These are phyloP conservation scores for Spizellomyces punctatus DNA, from an alignment of 192 early-diverging fungal genomes.

Conservation along the genomic window DNA sequence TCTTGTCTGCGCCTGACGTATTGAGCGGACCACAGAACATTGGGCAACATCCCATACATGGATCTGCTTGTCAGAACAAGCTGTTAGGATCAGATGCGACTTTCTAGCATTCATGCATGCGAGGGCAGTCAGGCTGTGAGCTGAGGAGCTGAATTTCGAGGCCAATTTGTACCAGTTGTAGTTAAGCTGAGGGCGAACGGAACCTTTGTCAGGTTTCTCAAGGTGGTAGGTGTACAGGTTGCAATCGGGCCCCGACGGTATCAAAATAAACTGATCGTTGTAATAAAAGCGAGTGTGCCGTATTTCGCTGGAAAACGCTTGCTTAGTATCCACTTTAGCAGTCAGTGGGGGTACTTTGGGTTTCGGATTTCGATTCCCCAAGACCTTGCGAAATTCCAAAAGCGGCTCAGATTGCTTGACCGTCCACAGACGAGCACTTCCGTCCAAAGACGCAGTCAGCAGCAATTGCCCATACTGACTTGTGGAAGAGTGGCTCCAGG, in stretches of 20 bases:
- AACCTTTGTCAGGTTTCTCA: constrained; percentile 15
- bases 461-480: constrained; percentile 10
- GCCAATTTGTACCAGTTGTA: constrained; percentile 18
- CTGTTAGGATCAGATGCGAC: constrained; percentile 21
- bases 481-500: constrained; percentile 13
- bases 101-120: constrained; percentile 14
- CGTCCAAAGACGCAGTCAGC: constrained; percentile 33
- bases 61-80: constrained; percentile 21
- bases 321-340: background rate
- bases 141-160: background rate
- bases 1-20: constrained; percentile 10
- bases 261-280: constrained; percentile 17
- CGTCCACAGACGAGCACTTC: constrained; percentile 23
- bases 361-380: background rate
- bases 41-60: constrained; percentile 32
- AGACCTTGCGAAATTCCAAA: constrained; percentile 7
- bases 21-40: constrained; percentile 3
- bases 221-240: constrained; percentile 20
- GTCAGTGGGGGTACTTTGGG: too few species aligned
- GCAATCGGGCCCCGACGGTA: background rate
- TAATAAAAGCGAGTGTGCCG: constrained; percentile 28
- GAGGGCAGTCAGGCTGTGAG: constrained; percentile 25
- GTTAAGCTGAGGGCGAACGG: constrained; percentile 25
- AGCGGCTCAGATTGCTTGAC: constrained; percentile 22
- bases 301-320: constrained; percentile 8